Percentiles rank a stretch among this genome's conserved stretches.
Evolutionary conservation across 2,329 filamentous ascomycete species (phyloP).

Genomic region (Alternaria brassicae): DNA sequence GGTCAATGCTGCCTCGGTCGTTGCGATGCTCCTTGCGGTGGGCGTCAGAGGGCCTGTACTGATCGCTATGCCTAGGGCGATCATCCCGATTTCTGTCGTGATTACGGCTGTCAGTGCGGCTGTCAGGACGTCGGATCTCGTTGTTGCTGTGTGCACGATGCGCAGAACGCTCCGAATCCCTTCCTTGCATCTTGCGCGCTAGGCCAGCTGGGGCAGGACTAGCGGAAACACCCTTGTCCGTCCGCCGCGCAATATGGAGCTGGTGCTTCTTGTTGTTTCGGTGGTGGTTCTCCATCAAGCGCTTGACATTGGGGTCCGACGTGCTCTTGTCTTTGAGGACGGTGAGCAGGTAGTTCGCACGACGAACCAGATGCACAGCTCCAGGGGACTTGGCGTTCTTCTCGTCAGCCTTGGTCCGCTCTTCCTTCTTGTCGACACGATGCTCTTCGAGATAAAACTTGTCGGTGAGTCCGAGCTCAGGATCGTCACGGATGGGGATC

Average conservation of each 20-base stretch:
- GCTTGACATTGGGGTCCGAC: constrained; percentile 76
- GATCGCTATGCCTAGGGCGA: constrained; percentile 47
- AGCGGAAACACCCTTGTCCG: constrained; percentile 68
- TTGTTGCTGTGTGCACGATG: constrained; percentile 49
- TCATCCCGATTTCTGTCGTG: constrained; percentile 37
- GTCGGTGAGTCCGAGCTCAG: constrained; percentile 81
- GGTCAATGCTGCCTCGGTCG: constrained; percentile 48
- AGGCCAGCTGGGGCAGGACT: constrained; percentile 68
- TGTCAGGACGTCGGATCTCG: constrained; percentile 46
- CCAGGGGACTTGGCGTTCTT: constrained; percentile 86
- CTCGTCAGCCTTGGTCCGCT: constrained; percentile 76
- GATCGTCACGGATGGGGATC: constrained; percentile 91
- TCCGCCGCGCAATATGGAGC: constrained; percentile 63
- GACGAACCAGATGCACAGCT: constrained; percentile 94
- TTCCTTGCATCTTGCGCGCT: constrained; percentile 41
- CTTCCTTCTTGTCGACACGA: constrained; percentile 96
- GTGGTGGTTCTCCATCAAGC: constrained; percentile 88
- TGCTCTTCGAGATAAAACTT: constrained; percentile 98
- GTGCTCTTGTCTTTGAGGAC: constrained; percentile 85
- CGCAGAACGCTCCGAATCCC: constrained; percentile 48
- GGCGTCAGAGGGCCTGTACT: constrained; percentile 41
- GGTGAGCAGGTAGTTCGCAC: constrained; percentile 94
- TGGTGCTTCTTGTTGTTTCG: constrained; percentile 86
- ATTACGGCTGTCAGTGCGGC: constrained; percentile 41
- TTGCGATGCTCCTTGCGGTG: constrained; percentile 49